Conservation (phyloP, 2,329 filamentous ascomycete species). For the Purpureocillium takamizusanense region DNA sequence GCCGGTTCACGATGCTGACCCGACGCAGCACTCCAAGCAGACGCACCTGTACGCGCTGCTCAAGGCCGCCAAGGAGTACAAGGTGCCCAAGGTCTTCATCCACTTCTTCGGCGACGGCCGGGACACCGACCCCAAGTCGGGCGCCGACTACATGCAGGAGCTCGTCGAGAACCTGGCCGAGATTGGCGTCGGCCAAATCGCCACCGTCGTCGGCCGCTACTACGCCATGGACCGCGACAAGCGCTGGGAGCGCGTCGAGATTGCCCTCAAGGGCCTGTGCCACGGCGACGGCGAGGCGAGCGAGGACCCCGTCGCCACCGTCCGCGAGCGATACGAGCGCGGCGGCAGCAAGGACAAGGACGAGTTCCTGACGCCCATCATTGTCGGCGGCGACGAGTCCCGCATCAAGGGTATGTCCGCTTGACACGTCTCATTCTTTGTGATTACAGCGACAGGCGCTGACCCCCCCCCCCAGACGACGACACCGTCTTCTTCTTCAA, state of each 20-base stretch:
- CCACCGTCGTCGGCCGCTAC: constrained; percentile 91
- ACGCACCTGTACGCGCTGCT: constrained; percentile 83
- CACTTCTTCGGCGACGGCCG: constrained; percentile 99
- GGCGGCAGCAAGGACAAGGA: constrained; percentile 65
- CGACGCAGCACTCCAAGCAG: constrained; percentile 74
- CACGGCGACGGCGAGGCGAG: constrained; percentile 80
- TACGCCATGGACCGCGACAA: constrained; percentile 99
- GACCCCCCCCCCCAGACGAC: constrained; percentile 46
- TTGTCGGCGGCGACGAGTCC: constrained; percentile 76
- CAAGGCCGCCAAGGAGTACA: constrained; percentile 79
- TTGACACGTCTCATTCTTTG: not conserved
- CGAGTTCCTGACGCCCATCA: constrained; percentile 97
- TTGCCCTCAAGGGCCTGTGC: constrained; percentile 81
- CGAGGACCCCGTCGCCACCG: constrained; percentile 74
- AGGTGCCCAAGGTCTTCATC: constrained; percentile 86
- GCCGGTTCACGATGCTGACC: constrained; percentile 4
- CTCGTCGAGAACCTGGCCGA: constrained; percentile 75
- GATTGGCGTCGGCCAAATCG: constrained; percentile 77
- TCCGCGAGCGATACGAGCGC: constrained; percentile 80
- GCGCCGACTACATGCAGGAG: constrained; percentile 78
- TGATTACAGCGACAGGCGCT: constrained; percentile 1
- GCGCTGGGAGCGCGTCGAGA: constrained; percentile 91
- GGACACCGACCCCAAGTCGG: constrained; percentile 95
- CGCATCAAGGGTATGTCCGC: constrained; percentile 75
- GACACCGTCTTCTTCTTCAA: constrained; percentile 99